Conservation (phyloP, 441 rosid species). For the Biscutella auriculata region DNA sequence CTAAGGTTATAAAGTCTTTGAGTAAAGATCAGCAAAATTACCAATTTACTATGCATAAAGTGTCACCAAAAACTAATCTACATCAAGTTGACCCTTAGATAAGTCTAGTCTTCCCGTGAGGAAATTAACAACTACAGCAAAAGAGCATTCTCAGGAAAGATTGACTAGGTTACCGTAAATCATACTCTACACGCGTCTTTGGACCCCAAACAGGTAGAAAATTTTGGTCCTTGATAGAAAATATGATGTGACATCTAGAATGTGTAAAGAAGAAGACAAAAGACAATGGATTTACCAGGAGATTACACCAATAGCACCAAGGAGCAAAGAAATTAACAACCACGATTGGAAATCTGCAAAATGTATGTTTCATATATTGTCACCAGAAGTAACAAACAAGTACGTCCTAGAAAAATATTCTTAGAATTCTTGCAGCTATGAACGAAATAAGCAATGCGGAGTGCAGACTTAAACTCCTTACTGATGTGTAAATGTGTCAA, state of each 20-base stretch:
- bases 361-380: slow-evolving; percentile 1
- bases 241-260: slow-evolving; percentile 1
- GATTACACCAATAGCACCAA: slow-evolving; percentile 95
- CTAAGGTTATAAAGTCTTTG: neutral
- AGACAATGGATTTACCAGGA: slow-evolving; percentile 50
- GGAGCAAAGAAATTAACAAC: slow-evolving; percentile 93
- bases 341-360: slow-evolving; percentile 72
- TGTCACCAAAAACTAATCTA: slow-evolving; percentile 1
- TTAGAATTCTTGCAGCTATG: neutral
- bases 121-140: neutral
- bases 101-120: neutral
- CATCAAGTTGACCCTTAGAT: neutral
- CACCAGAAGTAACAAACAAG: neutral
- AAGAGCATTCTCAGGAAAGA: neutral
- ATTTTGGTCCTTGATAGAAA: neutral
- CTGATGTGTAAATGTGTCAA: slow-evolving; percentile 65
- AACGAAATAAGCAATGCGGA: neutral
- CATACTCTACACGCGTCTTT: neutral
- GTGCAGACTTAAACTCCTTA: slow-evolving; percentile 30
- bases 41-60: neutral
- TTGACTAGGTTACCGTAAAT: neutral
- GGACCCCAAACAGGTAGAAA: neutral
- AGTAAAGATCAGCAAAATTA: neutral
- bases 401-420: neutral
- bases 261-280: neutral